phyloP scores from a whole-genome alignment of 345 rosid species.

The Dipteronia dyeriana region DNA sequence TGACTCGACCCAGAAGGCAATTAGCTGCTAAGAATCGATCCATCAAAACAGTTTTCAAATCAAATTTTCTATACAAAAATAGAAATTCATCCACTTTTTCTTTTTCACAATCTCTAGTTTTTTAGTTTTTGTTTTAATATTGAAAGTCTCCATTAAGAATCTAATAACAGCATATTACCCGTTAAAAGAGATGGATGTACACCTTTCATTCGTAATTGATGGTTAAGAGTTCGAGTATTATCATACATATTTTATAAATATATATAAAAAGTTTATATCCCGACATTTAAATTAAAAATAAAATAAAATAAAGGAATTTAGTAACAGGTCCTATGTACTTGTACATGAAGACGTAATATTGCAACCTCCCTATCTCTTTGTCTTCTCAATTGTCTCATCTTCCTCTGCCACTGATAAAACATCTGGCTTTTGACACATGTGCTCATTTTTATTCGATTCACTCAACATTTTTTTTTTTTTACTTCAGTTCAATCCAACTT shows the following conservation, averaged over 20 bases:
- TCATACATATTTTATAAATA: too few relatives aligned
- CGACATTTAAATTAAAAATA: too few relatives aligned
- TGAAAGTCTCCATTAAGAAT: constrained; percentile 1
- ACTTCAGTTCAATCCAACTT: not conserved
- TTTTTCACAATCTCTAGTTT: not conserved
- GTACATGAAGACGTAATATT: not conserved
- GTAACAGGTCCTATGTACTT: not conserved
- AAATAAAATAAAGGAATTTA: too few relatives aligned
- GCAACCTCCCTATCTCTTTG: not conserved
- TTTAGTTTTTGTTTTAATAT: not conserved
- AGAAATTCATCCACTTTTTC: not conserved
- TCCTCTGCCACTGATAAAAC: not conserved
- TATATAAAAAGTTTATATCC: too few relatives aligned
- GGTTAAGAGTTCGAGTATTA: too few relatives aligned
- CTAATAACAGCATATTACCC: not conserved
- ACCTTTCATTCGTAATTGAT: too few relatives aligned
- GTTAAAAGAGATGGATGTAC: too few relatives aligned
- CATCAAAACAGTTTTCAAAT: not conserved
- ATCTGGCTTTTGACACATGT: constrained; percentile 1
- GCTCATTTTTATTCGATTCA: not conserved
- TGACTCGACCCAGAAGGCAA: not conserved
- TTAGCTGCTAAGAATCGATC: too few relatives aligned
- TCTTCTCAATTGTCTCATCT: constrained; percentile 4
- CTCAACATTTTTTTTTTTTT: not conserved
- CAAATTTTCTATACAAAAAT: not conserved